phyloP scores from a whole-genome alignment of 495 filamentous ascomycete genomes.

The Pseudomonodictys pantanalensis region DNA sequence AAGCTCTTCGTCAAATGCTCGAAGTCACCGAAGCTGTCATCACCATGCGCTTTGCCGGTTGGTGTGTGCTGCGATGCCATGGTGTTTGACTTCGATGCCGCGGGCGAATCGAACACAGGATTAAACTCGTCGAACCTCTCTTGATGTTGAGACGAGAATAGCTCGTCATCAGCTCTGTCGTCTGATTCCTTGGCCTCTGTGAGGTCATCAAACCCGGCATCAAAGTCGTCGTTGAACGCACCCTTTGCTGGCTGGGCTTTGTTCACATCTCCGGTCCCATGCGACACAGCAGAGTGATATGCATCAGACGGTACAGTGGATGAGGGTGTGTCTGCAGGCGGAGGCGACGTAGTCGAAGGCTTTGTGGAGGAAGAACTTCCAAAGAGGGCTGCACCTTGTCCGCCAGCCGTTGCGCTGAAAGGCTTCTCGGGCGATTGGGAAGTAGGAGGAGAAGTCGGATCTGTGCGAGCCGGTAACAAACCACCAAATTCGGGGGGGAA shows the following conservation, averaged over 20 bases:
- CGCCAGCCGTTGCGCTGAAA: slow-evolving; percentile 24
- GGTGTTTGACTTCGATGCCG: slow-evolving; percentile 48
- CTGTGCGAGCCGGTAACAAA: slow-evolving; percentile 57
- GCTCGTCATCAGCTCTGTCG: slow-evolving; percentile 63
- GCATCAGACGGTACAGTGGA: slow-evolving; percentile 40
- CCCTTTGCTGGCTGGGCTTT: slow-evolving; percentile 36
- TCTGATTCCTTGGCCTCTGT: slow-evolving; percentile 86
- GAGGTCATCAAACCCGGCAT: slow-evolving; percentile 85
- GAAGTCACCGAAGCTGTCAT: slow-evolving; percentile 54
- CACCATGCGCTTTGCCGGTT: slow-evolving; percentile 50
- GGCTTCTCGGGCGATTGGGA: slow-evolving; percentile 37
- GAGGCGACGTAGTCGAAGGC: slow-evolving; percentile 30
- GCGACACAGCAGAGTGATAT: slow-evolving; percentile 41
- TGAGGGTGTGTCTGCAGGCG: slow-evolving; percentile 31
- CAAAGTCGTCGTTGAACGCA: slow-evolving; percentile 65
- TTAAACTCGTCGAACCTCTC: slow-evolving; percentile 66
- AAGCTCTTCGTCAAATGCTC: slow-evolving; percentile 38
- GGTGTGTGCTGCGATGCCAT: slow-evolving; percentile 55
- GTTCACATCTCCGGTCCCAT: slow-evolving; percentile 30
- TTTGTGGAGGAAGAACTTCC: slow-evolving; percentile 28
- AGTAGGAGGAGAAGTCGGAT: slow-evolving; percentile 47
- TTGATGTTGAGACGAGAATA: slow-evolving; percentile 38
- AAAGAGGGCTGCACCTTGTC: slow-evolving; percentile 36
- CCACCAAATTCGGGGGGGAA: slow-evolving; percentile 62
- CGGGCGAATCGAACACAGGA: slow-evolving; percentile 58